Evolutionary conservation across 768 basidiomycete genomes (phyloP).

Genomic region (Pholiota conissans): DNA sequence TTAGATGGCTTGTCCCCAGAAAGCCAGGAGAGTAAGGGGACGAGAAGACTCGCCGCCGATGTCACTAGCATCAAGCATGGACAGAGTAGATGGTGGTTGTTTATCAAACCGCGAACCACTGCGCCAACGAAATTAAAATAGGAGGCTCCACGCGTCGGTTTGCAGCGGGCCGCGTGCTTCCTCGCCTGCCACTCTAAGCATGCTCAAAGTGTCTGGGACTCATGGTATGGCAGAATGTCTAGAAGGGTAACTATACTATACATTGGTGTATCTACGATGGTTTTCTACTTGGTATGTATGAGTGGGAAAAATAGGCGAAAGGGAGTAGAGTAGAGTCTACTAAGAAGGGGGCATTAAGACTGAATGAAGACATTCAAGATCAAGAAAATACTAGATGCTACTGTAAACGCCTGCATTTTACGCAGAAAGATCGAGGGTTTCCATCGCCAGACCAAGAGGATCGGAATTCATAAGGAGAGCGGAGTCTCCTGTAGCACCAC

Average conservation of each 20-base stretch:
- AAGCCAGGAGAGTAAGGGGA: slow-evolving; percentile 38
- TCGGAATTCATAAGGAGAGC: slow-evolving; percentile 43
- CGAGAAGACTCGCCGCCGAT: slow-evolving; percentile 48
- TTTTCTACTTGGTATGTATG: slow-evolving; percentile 2
- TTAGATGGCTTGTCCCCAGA: slow-evolving; percentile 11
- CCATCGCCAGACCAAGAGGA: slow-evolving; percentile 66
- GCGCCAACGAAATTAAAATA: background rate
- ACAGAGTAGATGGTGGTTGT: slow-evolving; percentile 12
- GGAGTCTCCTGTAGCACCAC: slow-evolving; percentile 31
- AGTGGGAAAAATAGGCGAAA: background rate
- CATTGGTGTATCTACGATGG: background rate
- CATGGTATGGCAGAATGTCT: background rate
- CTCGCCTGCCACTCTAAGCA: background rate
- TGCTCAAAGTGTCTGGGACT: background rate
- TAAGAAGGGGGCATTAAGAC: background rate
- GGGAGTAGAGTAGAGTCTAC: slow-evolving; percentile 2
- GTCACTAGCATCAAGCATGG: slow-evolving; percentile 51
- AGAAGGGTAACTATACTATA: slow-evolving; percentile 2
- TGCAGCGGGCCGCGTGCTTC: background rate
- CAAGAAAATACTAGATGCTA: no score
- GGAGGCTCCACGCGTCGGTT: background rate
- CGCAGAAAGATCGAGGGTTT: slow-evolving; percentile 41
- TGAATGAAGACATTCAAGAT: background rate
- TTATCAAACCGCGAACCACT: background rate
- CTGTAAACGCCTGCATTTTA: background rate